These are phyloP conservation scores for Astrothelium macrocarpum DNA, from an alignment of 495 filamentous ascomycete species.

Conservation along the genomic window DNA sequence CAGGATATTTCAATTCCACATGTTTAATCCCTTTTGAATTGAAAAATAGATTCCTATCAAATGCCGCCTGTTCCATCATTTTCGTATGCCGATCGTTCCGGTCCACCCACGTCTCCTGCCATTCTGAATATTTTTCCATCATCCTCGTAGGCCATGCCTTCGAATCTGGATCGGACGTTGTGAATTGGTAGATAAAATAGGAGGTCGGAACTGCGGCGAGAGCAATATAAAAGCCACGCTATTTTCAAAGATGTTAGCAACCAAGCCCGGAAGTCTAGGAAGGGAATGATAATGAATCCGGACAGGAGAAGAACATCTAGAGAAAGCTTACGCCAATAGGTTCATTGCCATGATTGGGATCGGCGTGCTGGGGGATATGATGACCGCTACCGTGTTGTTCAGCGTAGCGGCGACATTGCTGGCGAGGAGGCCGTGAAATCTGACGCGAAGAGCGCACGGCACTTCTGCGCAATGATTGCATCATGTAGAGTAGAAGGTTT, in stretches of 20 bases:
- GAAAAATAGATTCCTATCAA: constrained; percentile 56
- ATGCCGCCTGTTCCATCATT: constrained; percentile 59
- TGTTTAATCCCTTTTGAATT: constrained; percentile 39
- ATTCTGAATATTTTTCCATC: constrained; percentile 45
- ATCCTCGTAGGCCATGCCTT: constrained; percentile 46
- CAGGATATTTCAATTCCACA: constrained; percentile 52
- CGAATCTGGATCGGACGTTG: constrained; percentile 39
- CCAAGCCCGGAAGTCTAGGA: constrained; percentile 9
- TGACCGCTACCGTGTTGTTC: constrained; percentile 20
- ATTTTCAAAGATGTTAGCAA: constrained; percentile 19
- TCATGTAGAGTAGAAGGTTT: constrained; percentile 11
- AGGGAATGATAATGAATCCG: too few relatives aligned
- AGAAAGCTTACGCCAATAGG: constrained; percentile 48
- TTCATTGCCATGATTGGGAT: constrained; percentile 51
- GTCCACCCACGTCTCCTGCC: constrained; percentile 43
- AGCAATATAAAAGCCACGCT: constrained; percentile 59
- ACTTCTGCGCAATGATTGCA: constrained; percentile 30
- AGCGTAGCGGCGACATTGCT: constrained; percentile 26
- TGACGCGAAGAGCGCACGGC: constrained; percentile 26
- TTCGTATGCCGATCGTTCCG: constrained; percentile 54
- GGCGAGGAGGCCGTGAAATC: constrained; percentile 21
- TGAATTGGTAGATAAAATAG: constrained; percentile 48
- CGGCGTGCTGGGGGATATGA: constrained; percentile 15
- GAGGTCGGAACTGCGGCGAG: constrained; percentile 48
- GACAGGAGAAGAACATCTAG: too few relatives aligned